Percentiles rank a stretch among this genome's conserved stretches.
Evolutionary conservation across 164 flowering plant species (phyloP).

Genomic region (Protea cynaroides): DNA sequence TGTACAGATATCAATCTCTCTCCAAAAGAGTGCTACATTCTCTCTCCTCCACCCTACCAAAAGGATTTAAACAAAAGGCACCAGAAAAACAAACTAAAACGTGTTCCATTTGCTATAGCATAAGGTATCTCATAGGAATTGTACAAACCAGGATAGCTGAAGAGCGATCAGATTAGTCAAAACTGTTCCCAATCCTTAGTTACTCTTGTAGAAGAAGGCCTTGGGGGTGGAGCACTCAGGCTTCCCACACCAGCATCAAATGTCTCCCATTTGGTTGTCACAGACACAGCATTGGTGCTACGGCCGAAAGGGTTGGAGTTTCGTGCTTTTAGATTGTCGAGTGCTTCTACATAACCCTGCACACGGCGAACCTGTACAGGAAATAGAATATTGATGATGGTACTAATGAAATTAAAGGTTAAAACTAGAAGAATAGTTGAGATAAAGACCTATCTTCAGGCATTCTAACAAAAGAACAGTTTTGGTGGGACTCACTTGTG

Average conservation of each 20-base stretch:
- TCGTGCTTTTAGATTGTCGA: conserved; percentile 23
- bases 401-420: background rate
- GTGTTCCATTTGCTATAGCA: background rate
- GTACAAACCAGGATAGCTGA: background rate
- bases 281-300: conserved; percentile 17
- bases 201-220: conserved; percentile 29
- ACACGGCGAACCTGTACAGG: conserved; percentile 29
- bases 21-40: no score
- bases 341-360: conserved; percentile 25
- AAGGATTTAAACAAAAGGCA: no score
- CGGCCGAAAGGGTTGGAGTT: conserved; percentile 22
- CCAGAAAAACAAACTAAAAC: background rate
- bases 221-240: conserved; percentile 46
- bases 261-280: conserved; percentile 36
- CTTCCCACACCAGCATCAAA: conserved; percentile 59
- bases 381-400: background rate
- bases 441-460: no score
- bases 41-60: no score
- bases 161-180: conserved; percentile 22
- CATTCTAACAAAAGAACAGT: no score
- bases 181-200: conserved; percentile 55
- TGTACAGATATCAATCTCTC: no score
- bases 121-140: background rate
- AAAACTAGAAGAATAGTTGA: background rate
- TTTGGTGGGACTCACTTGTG: no score